Percentiles rank a stretch among this genome's conserved stretches.
These are phyloP conservation scores for Claviceps sorghi DNA, from an alignment of 2,329 filamentous ascomycete genomes.

Conservation along the genomic window DNA sequence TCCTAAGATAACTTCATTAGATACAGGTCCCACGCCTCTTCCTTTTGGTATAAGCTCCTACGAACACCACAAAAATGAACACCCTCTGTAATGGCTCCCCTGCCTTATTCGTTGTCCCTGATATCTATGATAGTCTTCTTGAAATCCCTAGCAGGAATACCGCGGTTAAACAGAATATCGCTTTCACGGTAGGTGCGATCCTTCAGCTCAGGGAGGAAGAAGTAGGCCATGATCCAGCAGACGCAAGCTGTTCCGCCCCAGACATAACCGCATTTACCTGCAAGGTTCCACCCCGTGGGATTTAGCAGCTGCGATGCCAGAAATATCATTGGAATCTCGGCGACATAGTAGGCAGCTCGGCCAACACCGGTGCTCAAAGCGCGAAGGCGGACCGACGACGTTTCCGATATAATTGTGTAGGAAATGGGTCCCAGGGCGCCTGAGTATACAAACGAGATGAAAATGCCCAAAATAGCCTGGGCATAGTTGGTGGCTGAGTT, in stretches of 20 bases:
- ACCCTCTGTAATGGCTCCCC: not conserved
- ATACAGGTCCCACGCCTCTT: too few relatives aligned
- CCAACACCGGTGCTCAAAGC: constrained; percentile 24
- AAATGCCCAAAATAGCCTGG: constrained; percentile 21
- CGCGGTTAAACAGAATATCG: constrained; percentile 23
- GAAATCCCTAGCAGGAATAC: constrained; percentile 16
- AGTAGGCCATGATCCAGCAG: constrained; percentile 24
- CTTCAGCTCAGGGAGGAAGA: constrained; percentile 38
- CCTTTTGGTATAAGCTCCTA: too few relatives aligned
- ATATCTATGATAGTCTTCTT: constrained; percentile 1
- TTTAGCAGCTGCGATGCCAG: constrained; percentile 25
- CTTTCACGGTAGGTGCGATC: constrained; percentile 32
- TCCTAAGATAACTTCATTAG: too few relatives aligned
- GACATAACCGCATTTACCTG: constrained; percentile 32
- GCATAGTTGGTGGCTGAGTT: constrained; percentile 20
- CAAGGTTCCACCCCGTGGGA: constrained; percentile 22
- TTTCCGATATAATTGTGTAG: constrained; percentile 27
- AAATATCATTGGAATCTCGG: constrained; percentile 26
- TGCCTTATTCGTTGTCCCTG: constrained; percentile 3
- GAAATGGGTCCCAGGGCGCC: constrained; percentile 23
- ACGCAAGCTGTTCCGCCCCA: constrained; percentile 27
- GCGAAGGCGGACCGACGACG: constrained; percentile 28
- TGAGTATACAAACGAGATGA: constrained; percentile 26
- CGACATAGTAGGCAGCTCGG: constrained; percentile 26
- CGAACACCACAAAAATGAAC: not conserved